Conservation (phyloP, 805 yeast species). For the Ogataea minuta region DNA sequence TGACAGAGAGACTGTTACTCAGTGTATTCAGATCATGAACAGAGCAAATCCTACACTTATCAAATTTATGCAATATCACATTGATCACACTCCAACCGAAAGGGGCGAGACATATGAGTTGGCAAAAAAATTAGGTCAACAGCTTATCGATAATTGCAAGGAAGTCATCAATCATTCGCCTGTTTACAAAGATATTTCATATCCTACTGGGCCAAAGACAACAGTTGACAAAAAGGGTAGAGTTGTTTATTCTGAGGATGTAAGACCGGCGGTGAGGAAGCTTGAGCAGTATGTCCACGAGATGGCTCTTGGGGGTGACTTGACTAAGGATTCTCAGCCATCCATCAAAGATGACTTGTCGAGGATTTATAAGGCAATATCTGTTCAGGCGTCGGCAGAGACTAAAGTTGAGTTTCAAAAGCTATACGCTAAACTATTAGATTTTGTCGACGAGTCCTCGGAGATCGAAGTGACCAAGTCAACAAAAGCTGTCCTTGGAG, state of each 20-base stretch:
- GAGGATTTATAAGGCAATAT: slow-evolving; percentile 75
- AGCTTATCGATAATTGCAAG: slow-evolving; percentile 91
- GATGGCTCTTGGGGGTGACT: slow-evolving; percentile 92
- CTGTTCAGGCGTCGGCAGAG: slow-evolving; percentile 68
- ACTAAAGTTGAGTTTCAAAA: slow-evolving; percentile 70
- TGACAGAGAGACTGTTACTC: slow-evolving; percentile 94
- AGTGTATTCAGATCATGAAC: slow-evolving; percentile 97
- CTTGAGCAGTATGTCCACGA: slow-evolving; percentile 92
- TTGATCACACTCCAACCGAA: slow-evolving; percentile 77
- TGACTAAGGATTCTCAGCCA: slow-evolving; percentile 69
- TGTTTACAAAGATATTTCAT: slow-evolving; percentile 90
- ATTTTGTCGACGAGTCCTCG: slow-evolving; percentile 63
- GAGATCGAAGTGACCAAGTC: slow-evolving; percentile 70
- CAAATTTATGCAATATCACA: slow-evolving; percentile 93
- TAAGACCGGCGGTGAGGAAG: slow-evolving; percentile 89
- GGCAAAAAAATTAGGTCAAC: slow-evolving; percentile 87
- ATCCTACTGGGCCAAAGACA: slow-evolving; percentile 95
- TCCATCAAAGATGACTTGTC: slow-evolving; percentile 83
- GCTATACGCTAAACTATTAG: slow-evolving; percentile 66
- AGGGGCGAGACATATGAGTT: slow-evolving; percentile 92
- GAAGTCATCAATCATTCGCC: slow-evolving; percentile 79
- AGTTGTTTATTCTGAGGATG: slow-evolving; percentile 77
- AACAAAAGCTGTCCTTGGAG: slow-evolving; percentile 50
- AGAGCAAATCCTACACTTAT: slow-evolving; percentile 91
- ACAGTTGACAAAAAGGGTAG: slow-evolving; percentile 85